Percentiles rank a stretch among this genome's conserved stretches.
phyloP scores from a whole-genome alignment of 2,329 filamentous ascomycete species.

The Drechslerella coelobrocha region DNA sequence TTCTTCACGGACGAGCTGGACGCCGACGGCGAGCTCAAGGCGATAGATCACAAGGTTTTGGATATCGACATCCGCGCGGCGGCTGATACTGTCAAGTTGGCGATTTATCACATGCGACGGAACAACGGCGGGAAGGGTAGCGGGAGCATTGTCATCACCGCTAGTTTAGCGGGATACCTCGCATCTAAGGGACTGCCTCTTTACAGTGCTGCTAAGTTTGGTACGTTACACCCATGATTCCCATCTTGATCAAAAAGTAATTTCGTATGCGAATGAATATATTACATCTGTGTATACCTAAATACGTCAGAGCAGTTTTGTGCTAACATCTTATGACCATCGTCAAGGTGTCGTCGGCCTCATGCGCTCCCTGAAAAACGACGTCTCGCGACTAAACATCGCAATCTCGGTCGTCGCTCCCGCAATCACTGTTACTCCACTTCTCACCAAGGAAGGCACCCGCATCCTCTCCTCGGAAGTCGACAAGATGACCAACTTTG shows the following conservation, averaged over 20 bases:
- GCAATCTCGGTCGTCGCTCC: conserved; percentile 62
- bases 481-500: conserved; percentile 59
- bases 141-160: conserved; percentile 62
- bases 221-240: too few species aligned
- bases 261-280: neutral
- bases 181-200: conserved; percentile 62
- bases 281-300: neutral
- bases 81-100: conserved; percentile 61
- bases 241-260: too few species aligned
- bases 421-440: conserved; percentile 62
- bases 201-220: conserved; percentile 64
- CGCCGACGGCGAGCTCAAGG: conserved; percentile 58
- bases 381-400: conserved; percentile 61
- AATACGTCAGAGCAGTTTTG: neutral
- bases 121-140: conserved; percentile 57
- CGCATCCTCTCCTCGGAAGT: conserved; percentile 57
- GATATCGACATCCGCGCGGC: conserved; percentile 62
- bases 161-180: conserved; percentile 63
- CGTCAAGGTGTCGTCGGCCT: conserved; percentile 61
- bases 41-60: conserved; percentile 61
- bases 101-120: conserved; percentile 61
- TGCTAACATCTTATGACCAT: neutral
- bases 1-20: conserved; percentile 62
- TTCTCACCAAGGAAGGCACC: conserved; percentile 56
- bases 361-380: conserved; percentile 62